Conservation (phyloP, 768 basidiomycete genomes). For the Paxillus ammoniavirescens region DNA sequence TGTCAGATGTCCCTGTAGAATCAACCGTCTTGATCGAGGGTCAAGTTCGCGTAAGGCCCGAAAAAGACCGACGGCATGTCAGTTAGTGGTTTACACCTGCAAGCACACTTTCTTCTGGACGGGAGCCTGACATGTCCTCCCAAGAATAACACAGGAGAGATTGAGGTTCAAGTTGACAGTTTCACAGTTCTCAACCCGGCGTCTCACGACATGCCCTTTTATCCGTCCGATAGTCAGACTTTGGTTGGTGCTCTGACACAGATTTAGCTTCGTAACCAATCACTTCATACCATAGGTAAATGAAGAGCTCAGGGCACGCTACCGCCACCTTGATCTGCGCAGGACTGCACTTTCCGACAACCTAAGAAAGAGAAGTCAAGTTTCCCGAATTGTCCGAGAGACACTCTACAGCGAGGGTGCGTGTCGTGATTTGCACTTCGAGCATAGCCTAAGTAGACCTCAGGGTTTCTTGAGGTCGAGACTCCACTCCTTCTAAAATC, state of each 20-base stretch:
- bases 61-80: conserved; percentile 59
- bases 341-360: conserved; percentile 72
- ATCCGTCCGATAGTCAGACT: conserved; percentile 73
- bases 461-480: conserved; percentile 91
- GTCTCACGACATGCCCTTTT: conserved; percentile 69
- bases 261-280: not conserved
- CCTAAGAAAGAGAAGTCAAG: conserved; percentile 75
- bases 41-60: conserved; percentile 61
- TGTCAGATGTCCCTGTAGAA: conserved; percentile 70
- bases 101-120: conserved; percentile 4
- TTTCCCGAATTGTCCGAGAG: conserved; percentile 75
- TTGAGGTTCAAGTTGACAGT: conserved; percentile 75
- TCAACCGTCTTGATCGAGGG: conserved; percentile 79
- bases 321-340: conserved; percentile 88
- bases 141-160: conserved; percentile 65
- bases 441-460: conserved; percentile 5
- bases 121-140: conserved; percentile 4
- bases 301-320: conserved; percentile 81
- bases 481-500: conserved; percentile 90
- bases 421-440: conserved; percentile 19
- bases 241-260: conserved; percentile 49
- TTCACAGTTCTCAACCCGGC: conserved; percentile 83
- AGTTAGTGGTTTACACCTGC: conserved; percentile 25
- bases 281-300: conserved; percentile 53
- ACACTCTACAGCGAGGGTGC: conserved; percentile 72